These are phyloP conservation scores for Aotearoamyces nothofagi DNA, from an alignment of 2,329 filamentous ascomycete species.

Conservation along the genomic window DNA sequence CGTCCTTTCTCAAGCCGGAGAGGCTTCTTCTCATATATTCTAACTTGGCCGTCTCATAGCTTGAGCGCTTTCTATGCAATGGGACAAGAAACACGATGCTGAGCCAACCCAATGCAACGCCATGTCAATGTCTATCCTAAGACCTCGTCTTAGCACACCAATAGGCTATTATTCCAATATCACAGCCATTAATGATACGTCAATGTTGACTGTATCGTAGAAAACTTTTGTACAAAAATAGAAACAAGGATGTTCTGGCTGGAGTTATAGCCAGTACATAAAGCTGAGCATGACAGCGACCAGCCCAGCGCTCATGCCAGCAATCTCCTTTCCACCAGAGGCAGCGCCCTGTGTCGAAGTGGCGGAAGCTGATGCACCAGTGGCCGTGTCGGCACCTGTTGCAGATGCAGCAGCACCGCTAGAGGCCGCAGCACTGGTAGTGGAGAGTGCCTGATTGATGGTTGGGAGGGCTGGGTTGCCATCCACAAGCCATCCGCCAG, in stretches of 20 bases:
- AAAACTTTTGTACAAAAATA: background rate
- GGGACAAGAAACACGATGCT: too few relatives aligned
- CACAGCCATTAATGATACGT: too few relatives aligned
- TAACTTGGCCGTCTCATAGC: too few relatives aligned
- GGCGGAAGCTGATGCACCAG: conserved; percentile 20
- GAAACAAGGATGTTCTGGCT: background rate
- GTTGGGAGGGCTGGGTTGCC: conserved; percentile 56
- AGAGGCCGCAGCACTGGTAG: conserved; percentile 6
- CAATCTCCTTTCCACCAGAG: conserved; percentile 29
- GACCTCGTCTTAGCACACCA: too few relatives aligned
- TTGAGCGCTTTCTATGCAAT: too few relatives aligned
- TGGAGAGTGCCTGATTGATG: conserved; percentile 35
- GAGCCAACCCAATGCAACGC: too few relatives aligned
- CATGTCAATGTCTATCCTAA: too few relatives aligned
- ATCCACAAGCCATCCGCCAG: conserved; percentile 57
- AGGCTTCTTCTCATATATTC: too few relatives aligned
- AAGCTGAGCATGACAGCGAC: conserved; percentile 36
- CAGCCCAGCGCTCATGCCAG: conserved; percentile 32
- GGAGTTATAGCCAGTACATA: conserved; percentile 29
- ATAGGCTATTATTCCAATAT: too few relatives aligned
- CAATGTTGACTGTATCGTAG: conserved; percentile 1
- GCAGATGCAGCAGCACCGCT: conserved; percentile 3
- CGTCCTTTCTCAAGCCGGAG: too few relatives aligned
- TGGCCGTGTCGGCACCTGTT: conserved; percentile 13
- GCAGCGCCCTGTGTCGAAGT: conserved; percentile 25